Percentiles rank a stretch among this genome's conserved stretches.
These are phyloP conservation scores for Pseudocercospora eumusae DNA, from an alignment of 2,329 filamentous ascomycete species.

Conservation along the genomic window DNA sequence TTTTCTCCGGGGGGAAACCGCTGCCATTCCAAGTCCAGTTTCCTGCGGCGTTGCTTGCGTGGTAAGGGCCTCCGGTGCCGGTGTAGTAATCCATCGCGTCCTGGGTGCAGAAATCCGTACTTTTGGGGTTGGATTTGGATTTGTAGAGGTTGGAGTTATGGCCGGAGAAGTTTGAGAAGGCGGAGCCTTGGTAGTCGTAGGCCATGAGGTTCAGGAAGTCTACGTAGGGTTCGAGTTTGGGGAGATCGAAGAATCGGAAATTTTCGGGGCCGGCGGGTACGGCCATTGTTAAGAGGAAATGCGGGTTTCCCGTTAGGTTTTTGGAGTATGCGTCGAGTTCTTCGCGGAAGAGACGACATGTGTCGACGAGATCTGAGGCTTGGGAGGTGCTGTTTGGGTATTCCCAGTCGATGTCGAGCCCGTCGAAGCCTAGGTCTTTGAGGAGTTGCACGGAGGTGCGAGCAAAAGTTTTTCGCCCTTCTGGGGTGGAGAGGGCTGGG, in stretches of 20 bases:
- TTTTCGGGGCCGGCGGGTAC: constrained; percentile 46
- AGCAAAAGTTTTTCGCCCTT: constrained; percentile 67
- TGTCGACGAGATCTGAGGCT: constrained; percentile 42
- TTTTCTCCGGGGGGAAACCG: constrained; percentile 63
- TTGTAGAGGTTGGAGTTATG: constrained; percentile 78
- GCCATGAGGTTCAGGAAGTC: constrained; percentile 54
- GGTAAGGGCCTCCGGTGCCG: constrained; percentile 40
- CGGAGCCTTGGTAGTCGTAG: constrained; percentile 63
- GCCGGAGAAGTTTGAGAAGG: constrained; percentile 51
- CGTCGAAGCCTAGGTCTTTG: constrained; percentile 72
- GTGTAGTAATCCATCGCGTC: constrained; percentile 71
- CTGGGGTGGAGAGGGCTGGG: constrained; percentile 61
- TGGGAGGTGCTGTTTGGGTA: constrained; percentile 46
- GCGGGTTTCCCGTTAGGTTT: constrained; percentile 32
- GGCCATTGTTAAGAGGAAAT: constrained; percentile 48
- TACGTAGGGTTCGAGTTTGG: constrained; percentile 42
- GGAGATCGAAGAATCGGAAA: constrained; percentile 44
- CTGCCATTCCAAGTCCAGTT: neutral
- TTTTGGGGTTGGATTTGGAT: constrained; percentile 56
- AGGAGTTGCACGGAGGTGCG: constrained; percentile 71
- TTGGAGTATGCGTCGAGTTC: constrained; percentile 44
- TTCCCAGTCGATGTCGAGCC: constrained; percentile 53
- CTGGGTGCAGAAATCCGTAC: constrained; percentile 75
- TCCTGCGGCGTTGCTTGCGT: neutral
- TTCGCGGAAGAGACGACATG: constrained; percentile 35